Conservation (phyloP, 2,329 filamentous ascomycete species). For the Aureobasidium sp. region DNA sequence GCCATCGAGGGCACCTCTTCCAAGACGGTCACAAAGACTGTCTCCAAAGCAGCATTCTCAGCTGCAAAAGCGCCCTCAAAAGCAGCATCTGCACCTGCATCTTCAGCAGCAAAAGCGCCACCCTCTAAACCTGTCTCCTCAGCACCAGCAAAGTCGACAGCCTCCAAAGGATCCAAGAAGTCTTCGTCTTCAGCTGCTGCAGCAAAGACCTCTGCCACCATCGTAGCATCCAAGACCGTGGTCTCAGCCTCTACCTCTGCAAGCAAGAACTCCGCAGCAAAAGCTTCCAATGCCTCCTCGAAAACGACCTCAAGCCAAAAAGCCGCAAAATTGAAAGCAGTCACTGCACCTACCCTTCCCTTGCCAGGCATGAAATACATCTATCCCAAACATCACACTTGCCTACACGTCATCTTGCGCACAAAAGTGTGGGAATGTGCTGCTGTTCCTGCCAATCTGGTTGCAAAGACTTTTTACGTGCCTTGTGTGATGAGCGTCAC, state of each 20-base stretch:
- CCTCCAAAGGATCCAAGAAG: not conserved
- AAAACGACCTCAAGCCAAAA: conserved; percentile 10
- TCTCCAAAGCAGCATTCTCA: not conserved
- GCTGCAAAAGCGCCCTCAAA: not conserved
- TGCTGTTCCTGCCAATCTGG: conserved; percentile 9
- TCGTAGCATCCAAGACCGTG: not conserved
- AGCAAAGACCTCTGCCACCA: not conserved
- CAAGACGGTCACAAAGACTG: not conserved
- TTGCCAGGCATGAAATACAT: conserved; percentile 24
- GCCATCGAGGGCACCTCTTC: not conserved
- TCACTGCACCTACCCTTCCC: conserved; percentile 12
- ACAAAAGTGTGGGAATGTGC: conserved; percentile 22
- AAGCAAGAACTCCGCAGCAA: not conserved
- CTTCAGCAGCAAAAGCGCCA: not conserved
- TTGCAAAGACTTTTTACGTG: conserved; percentile 30
- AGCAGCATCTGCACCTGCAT: not conserved
- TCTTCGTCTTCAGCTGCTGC: not conserved
- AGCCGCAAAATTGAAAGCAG: not conserved
- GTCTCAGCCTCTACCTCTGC: not conserved
- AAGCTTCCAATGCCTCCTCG: not conserved
- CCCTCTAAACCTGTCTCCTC: not conserved
- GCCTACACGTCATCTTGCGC: conserved; percentile 26
- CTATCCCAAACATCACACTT: conserved; percentile 24
- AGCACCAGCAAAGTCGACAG: not conserved
- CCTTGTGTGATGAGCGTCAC: conserved; percentile 21